A percentile compares a stretch with the other conserved stretches of the same genome.
phyloP scores from a whole-genome alignment of 2,329 filamentous ascomycete genomes.

The Aureobasidium leucospermi region DNA sequence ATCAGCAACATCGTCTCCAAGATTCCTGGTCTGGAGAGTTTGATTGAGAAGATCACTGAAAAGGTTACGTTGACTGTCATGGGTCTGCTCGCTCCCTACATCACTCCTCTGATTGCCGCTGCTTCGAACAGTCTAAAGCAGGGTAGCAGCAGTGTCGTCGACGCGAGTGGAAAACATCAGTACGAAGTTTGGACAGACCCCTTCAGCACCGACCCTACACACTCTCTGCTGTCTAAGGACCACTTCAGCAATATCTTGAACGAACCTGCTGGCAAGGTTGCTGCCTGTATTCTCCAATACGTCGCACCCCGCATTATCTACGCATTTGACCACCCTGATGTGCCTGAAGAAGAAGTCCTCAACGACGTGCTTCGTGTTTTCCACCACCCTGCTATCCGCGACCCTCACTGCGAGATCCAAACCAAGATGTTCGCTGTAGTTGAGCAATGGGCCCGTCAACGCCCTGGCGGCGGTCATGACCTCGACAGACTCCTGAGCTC shows the following conservation, averaged over 20 bases:
- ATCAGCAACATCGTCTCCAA: slow-evolving; percentile 83
- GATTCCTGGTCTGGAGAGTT: slow-evolving; percentile 77
- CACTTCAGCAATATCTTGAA: slow-evolving; percentile 47
- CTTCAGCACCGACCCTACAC: slow-evolving; percentile 41
- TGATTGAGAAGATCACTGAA: slow-evolving; percentile 93
- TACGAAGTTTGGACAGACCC: slow-evolving; percentile 45
- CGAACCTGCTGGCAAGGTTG: slow-evolving; percentile 41
- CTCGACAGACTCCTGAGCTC: slow-evolving; percentile 73
- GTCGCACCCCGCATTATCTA: slow-evolving; percentile 80
- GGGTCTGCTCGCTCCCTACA: slow-evolving; percentile 81
- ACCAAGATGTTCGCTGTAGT: slow-evolving; percentile 84
- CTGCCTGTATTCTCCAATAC: slow-evolving; percentile 65
- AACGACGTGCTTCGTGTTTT: slow-evolving; percentile 76
- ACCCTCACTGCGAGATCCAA: slow-evolving; percentile 71
- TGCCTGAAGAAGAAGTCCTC: slow-evolving; percentile 75
- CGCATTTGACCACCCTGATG: slow-evolving; percentile 82
- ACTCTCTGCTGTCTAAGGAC: slow-evolving; percentile 46
- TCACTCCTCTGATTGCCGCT: slow-evolving; percentile 82
- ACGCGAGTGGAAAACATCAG: slow-evolving; percentile 43
- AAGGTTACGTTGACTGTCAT: slow-evolving; percentile 87
- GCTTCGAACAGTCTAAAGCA: slow-evolving; percentile 79
- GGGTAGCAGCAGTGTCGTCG: slow-evolving; percentile 66
- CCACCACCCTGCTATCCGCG: slow-evolving; percentile 80
- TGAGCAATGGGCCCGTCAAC: slow-evolving; percentile 67
- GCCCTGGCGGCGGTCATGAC: slow-evolving; percentile 56